Percentiles rank a stretch among this genome's conserved stretches.
Evolutionary conservation across 352 stramenopile species (phyloP).

Genomic region (Phytophthora constricta): DNA sequence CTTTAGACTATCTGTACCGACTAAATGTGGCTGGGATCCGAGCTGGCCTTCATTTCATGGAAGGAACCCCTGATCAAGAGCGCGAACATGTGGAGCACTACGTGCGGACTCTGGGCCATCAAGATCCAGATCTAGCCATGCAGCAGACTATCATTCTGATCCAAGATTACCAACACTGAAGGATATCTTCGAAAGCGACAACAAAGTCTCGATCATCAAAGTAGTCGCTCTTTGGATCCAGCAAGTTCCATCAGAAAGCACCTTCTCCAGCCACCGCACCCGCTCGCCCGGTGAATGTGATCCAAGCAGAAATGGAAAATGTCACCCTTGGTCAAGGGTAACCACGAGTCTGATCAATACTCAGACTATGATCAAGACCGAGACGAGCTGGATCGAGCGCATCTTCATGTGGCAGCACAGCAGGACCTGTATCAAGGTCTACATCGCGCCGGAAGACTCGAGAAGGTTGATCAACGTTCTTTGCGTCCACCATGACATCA

Average conservation of each 20-base stretch:
- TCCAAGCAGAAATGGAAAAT: no score
- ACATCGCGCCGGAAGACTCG: no score
- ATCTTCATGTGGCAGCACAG: background rate
- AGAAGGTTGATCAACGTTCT: background rate
- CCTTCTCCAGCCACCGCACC: background rate
- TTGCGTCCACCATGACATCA: constrained; percentile 9
- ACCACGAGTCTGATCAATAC: no score
- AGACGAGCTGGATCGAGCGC: background rate
- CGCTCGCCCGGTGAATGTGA: background rate
- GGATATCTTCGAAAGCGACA: background rate
- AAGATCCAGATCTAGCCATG: background rate
- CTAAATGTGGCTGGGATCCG: no score
- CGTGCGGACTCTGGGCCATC: constrained; percentile 2
- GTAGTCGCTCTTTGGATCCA: constrained; percentile 2
- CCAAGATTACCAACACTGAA: background rate
- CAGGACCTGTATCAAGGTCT: no score
- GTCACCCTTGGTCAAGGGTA: no score
- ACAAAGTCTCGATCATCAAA: background rate
- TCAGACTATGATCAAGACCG: constrained; percentile 4
- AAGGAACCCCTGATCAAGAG: background rate
- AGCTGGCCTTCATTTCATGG: no score
- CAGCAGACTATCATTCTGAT: background rate
- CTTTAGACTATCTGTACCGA: constrained; percentile 9
- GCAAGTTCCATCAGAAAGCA: background rate
- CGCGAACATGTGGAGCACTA: constrained; percentile 13